Evolutionary conservation across 768 basidiomycete species (phyloP).

Genomic region (Boletus speciosus): DNA sequence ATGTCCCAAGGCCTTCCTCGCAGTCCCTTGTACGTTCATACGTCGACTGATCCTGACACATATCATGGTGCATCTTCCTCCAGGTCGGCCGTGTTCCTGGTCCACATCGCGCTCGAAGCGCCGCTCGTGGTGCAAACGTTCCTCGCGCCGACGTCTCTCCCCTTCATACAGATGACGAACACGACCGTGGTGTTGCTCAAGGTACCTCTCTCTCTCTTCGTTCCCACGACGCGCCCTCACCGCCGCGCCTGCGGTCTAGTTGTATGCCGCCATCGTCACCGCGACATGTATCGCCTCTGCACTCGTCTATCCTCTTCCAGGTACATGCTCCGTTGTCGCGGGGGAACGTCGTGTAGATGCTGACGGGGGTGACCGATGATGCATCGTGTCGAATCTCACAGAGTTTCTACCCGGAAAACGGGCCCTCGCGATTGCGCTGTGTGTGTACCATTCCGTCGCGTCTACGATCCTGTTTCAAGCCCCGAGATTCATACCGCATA

Average conservation of each 20-base stretch:
- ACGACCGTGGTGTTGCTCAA: slow-evolving; percentile 74
- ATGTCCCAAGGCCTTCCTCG: slow-evolving; percentile 26
- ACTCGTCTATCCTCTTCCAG: slow-evolving; percentile 70
- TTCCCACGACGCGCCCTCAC: background rate
- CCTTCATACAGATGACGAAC: slow-evolving; percentile 80
- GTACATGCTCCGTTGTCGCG: slow-evolving; percentile 29
- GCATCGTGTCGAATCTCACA: background rate
- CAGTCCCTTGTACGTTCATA: slow-evolving; percentile 40
- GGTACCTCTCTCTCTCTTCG: slow-evolving; percentile 34
- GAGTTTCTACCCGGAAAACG: slow-evolving; percentile 86
- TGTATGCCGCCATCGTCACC: slow-evolving; percentile 63
- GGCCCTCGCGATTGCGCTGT: slow-evolving; percentile 71
- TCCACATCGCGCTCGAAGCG: slow-evolving; percentile 77
- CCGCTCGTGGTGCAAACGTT: slow-evolving; percentile 78
- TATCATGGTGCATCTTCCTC: background rate
- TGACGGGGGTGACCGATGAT: background rate
- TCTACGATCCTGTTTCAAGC: slow-evolving; percentile 74
- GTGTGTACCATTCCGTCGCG: slow-evolving; percentile 68
- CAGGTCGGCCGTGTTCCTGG: slow-evolving; percentile 67
- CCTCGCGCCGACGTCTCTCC: slow-evolving; percentile 56
- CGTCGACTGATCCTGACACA: background rate
- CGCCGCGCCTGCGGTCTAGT: slow-evolving; percentile 34
- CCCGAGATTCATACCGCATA: slow-evolving; percentile 75
- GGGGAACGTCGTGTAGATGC: background rate
- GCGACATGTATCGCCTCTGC: slow-evolving; percentile 59